phyloP scores from a whole-genome alignment of 164 flowering plant genomes.

The Echeveria elegans region DNA sequence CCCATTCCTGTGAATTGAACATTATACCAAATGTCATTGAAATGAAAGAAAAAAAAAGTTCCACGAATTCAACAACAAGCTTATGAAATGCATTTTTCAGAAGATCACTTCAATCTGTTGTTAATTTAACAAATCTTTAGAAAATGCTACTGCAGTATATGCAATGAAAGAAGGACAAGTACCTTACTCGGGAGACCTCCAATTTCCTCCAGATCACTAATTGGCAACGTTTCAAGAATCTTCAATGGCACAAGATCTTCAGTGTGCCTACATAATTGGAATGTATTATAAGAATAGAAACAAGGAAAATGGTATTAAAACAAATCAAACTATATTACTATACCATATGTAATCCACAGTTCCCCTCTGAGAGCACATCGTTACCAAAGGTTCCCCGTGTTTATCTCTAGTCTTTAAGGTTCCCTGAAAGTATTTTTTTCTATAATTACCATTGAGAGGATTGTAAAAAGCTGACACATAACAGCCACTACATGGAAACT shows the following conservation, averaged over 20 bases:
- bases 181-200: constrained; percentile 82
- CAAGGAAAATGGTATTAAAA: constrained; percentile 2
- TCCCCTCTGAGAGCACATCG: constrained; percentile 67
- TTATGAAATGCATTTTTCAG: too few relatives aligned
- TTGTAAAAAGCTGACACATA: too few relatives aligned
- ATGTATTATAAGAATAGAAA: constrained; percentile 12
- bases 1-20: constrained; percentile 47
- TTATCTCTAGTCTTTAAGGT: constrained; percentile 41
- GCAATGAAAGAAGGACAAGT: constrained; percentile 1
- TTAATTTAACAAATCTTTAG: too few relatives aligned
- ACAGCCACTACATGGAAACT: too few relatives aligned
- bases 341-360: constrained; percentile 91
- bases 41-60: background rate
- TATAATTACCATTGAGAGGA: too few relatives aligned
- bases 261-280: constrained; percentile 47
- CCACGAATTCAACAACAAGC: background rate
- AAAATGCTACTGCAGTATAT: background rate
- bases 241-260: constrained; percentile 56
- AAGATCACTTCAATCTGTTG: too few relatives aligned
- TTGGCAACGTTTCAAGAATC: constrained; percentile 72
- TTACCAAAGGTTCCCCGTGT: constrained; percentile 71
- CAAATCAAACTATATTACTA: background rate
- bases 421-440: constrained; percentile 25
- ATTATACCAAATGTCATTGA: background rate
- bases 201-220: constrained; percentile 28